Evolutionary conservation across 1,284 basidiomycete genomes (phyloP).

Genomic region (Pascua guehoae): DNA sequence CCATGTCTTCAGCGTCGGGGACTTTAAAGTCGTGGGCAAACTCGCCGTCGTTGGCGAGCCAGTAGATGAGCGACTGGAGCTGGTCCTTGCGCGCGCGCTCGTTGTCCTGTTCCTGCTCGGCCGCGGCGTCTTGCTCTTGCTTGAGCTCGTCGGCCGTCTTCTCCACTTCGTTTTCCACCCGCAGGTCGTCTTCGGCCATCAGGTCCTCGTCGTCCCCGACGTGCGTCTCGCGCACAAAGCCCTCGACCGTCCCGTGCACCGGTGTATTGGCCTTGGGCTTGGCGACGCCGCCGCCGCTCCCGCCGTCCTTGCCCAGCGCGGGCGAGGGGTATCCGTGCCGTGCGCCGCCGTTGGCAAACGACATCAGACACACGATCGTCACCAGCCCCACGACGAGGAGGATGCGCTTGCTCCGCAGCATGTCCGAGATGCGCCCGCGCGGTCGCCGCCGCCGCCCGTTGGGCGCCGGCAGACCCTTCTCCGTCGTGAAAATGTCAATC

Average conservation of each 20-base stretch:
- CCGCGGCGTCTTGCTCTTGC: conserved; percentile 10
- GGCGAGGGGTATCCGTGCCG: no score
- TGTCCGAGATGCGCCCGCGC: no score
- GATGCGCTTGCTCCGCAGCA: no score
- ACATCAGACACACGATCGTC: no score
- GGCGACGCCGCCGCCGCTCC: no score
- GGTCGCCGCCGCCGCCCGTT: no score
- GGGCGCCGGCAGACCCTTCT: no score
- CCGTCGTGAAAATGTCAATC: no score
- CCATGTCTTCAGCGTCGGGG: conserved; percentile 22
- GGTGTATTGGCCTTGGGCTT: no score
- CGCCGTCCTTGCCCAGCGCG: no score
- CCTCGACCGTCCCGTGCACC: not conserved
- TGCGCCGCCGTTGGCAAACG: no score
- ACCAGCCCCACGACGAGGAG: no score
- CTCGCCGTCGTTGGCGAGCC: conserved; percentile 39
- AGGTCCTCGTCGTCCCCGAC: conserved; percentile 33
- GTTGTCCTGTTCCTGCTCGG: conserved; percentile 3
- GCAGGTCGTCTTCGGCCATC: conserved; percentile 42
- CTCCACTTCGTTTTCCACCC: conserved; percentile 12
- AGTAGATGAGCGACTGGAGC: conserved; percentile 37
- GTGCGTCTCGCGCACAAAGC: conserved; percentile 7
- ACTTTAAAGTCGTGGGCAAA: conserved; percentile 29
- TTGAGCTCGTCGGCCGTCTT: conserved; percentile 25
- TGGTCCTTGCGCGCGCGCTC: conserved; percentile 20